Conservation (phyloP, 495 filamentous ascomycete species). For the Parmelia sp. region DNA sequence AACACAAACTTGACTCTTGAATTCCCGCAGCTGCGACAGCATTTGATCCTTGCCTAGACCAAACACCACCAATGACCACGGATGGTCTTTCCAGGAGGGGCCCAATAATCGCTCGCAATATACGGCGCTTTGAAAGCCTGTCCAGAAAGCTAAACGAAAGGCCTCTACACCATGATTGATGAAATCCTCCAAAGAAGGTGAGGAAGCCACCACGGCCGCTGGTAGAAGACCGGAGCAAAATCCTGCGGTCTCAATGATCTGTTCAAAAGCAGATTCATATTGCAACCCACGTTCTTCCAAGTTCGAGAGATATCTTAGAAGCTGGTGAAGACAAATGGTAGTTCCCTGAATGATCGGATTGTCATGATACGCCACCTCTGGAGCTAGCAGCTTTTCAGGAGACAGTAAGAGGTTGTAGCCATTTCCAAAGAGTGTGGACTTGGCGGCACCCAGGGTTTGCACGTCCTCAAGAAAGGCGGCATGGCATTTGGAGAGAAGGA, state of each 20-base stretch:
- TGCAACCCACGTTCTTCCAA: no score
- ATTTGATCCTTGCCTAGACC: no score
- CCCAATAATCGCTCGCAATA: background rate
- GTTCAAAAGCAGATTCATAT: no score
- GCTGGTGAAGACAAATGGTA: conserved; percentile 9
- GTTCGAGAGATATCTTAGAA: conserved; percentile 8
- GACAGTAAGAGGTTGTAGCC: no score
- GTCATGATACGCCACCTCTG: no score
- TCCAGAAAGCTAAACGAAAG: conserved; percentile 2
- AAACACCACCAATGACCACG: no score
- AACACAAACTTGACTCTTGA: no score
- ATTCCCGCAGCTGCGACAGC: no score
- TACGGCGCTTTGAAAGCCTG: background rate
- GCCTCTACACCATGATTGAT: conserved; percentile 1
- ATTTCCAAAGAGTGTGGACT: no score
- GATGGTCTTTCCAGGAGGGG: no score
- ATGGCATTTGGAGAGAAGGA: conserved; percentile 13
- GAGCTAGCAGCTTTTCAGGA: no score
- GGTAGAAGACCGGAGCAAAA: conserved; percentile 12
- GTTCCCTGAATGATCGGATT: conserved; percentile 12
- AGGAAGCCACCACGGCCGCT: background rate
- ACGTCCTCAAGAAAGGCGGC: conserved; percentile 11
- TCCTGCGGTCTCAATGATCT: conserved; percentile 6
- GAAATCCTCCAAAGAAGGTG: background rate
- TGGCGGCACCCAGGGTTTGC: background rate